A percentile compares a stretch with the other conserved stretches of the same genome.
Evolutionary conservation across 495 filamentous ascomycete genomes (phyloP).

Genomic region (Aspergillus baeticus): DNA sequence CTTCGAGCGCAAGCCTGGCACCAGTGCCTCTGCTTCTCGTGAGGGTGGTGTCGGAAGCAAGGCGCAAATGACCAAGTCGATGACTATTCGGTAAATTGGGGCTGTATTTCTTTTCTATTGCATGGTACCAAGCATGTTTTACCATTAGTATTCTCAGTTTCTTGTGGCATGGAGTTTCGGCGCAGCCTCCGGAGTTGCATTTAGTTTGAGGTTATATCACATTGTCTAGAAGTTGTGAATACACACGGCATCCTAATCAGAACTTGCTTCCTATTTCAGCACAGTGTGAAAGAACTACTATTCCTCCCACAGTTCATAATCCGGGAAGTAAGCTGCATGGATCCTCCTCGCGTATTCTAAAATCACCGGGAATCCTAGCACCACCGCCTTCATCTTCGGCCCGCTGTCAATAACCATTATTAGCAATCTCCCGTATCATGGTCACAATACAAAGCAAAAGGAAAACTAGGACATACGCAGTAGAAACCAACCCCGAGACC

Average conservation of each 20-base stretch:
- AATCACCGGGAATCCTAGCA: slow-evolving; percentile 47
- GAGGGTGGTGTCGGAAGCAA: slow-evolving; percentile 60
- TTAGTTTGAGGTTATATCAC: slow-evolving; percentile 10
- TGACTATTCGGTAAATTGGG: slow-evolving; percentile 84
- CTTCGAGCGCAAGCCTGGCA: slow-evolving; percentile 94
- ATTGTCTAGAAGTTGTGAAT: slow-evolving; percentile 11
- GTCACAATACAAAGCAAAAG: not conserved
- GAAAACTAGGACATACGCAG: slow-evolving; percentile 46
- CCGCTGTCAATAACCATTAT: slow-evolving; percentile 29
- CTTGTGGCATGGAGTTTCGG: slow-evolving; percentile 2
- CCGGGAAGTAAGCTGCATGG: slow-evolving; percentile 57
- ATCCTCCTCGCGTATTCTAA: slow-evolving; percentile 58
- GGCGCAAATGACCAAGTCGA: slow-evolving; percentile 83
- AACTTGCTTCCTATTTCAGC: not conserved
- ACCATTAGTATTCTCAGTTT: not conserved
- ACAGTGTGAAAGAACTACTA: not conserved
- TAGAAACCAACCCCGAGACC: slow-evolving; percentile 44
- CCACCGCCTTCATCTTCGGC: slow-evolving; percentile 42
- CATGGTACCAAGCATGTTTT: slow-evolving; percentile 3
- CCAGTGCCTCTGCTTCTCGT: slow-evolving; percentile 51
- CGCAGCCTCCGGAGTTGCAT: slow-evolving; percentile 10
- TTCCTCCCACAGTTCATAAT: slow-evolving; percentile 43
- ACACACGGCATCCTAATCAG: not conserved
- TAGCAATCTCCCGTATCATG: not conserved
- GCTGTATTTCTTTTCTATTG: not conserved